Evolutionary conservation across 331 rosid genomes (phyloP).

Genomic region (Quercus phellos): DNA sequence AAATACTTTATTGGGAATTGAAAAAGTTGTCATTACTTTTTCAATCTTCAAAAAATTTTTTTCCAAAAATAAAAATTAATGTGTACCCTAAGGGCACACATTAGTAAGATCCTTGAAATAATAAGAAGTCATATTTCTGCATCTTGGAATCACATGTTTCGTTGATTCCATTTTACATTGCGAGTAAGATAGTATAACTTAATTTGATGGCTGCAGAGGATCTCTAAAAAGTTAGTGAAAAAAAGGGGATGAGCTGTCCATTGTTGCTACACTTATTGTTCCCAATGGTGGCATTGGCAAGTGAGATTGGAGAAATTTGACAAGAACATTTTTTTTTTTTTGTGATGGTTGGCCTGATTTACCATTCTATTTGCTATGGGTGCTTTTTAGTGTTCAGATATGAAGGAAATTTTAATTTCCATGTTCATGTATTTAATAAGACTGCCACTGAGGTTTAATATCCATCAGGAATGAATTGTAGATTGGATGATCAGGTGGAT

Average conservation of each 20-base stretch:
- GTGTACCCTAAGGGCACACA: no score
- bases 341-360: conserved; percentile 7
- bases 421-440: not conserved
- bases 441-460: not conserved
- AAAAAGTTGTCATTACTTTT: no score
- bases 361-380: not conserved
- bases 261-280: not conserved
- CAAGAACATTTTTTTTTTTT: conserved; percentile 9
- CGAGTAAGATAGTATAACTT: not conserved
- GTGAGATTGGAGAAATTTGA: not conserved
- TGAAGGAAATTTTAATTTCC: not conserved
- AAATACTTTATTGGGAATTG: no score
- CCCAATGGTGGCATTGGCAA: conserved; percentile 23
- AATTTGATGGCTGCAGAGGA: not conserved
- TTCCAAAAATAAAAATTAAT: no score
- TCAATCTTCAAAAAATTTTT: no score
- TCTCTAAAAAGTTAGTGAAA: not conserved
- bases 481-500: not conserved
- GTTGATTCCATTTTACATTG: not conserved
- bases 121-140: no score
- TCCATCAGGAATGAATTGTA: not conserved
- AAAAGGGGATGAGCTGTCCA: not conserved
- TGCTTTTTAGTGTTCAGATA: not conserved
- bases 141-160: not conserved
- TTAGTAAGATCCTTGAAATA: no score